Evolutionary conservation across 139 green algal species (phyloP).

Genomic region (Raphidocelis subcapitata): DNA sequence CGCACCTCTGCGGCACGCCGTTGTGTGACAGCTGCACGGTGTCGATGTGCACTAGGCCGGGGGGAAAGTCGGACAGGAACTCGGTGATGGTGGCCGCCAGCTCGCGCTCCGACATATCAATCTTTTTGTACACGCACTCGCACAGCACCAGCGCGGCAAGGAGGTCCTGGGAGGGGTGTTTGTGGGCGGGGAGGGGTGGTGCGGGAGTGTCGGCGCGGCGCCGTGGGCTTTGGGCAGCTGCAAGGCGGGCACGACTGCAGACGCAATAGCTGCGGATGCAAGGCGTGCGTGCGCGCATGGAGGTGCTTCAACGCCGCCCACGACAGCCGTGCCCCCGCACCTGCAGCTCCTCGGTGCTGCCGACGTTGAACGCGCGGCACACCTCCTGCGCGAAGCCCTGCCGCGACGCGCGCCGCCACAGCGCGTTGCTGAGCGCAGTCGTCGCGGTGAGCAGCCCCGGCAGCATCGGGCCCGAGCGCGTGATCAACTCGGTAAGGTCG

Average conservation of each 20-base stretch:
- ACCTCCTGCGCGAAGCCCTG: constrained; percentile 8
- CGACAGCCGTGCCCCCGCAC: too few relatives aligned
- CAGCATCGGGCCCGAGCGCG: too few relatives aligned
- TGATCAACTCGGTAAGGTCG: too few relatives aligned
- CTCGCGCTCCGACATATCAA: constrained; percentile 40
- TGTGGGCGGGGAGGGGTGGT: not conserved
- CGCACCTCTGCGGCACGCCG: constrained; percentile 40
- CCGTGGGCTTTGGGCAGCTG: not conserved
- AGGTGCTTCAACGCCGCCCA: too few relatives aligned
- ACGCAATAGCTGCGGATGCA: not conserved
- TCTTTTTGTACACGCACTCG: constrained; percentile 66
- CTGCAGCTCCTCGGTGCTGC: constrained; percentile 22
- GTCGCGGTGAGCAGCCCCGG: too few relatives aligned
- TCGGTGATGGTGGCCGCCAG: constrained; percentile 24
- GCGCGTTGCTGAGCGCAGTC: not conserved
- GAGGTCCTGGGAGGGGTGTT: constrained; percentile 35
- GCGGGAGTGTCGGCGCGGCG: not conserved
- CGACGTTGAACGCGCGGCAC: constrained; percentile 5
- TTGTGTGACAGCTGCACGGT: constrained; percentile 45
- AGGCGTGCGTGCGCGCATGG: too few relatives aligned
- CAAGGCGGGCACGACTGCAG: not conserved
- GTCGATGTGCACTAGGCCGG: constrained; percentile 44
- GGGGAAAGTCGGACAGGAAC: constrained; percentile 38
- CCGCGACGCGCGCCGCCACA: constrained; percentile 2
- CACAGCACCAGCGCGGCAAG: constrained; percentile 45